Conservation (phyloP, 176 grass and related monocot genomes). For the Puccinellia tenuiflora region DNA sequence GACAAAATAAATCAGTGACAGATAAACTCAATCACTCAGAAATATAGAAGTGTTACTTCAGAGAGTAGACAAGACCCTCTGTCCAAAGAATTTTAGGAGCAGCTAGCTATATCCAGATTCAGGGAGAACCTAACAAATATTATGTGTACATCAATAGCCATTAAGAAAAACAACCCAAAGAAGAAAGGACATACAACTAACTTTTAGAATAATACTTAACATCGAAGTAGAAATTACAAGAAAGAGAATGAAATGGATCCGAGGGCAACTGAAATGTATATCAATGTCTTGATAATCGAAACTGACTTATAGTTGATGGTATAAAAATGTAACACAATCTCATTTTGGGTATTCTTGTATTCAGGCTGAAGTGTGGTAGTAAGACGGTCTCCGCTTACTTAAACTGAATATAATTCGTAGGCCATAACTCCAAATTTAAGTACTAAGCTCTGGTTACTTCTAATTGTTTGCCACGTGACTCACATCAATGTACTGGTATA, state of each 20-base stretch:
- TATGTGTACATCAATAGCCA: not conserved
- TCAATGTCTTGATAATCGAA: not conserved
- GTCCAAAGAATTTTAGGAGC: conserved; percentile 89
- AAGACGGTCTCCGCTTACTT: conserved; percentile 15
- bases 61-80: conserved; percentile 39
- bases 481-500: not conserved
- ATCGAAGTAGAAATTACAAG: not conserved
- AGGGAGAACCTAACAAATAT: conserved; percentile 69
- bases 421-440: not conserved
- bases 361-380: conserved; percentile 15
- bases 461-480: not conserved
- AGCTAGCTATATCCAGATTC: conserved; percentile 96
- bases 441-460: not conserved
- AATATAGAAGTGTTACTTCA: conserved; percentile 23
- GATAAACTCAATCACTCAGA: conserved; percentile 10
- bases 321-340: not conserved
- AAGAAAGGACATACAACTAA: conserved; percentile 7
- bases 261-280: not conserved
- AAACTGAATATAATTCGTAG: conserved; percentile 16
- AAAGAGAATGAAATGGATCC: not conserved
- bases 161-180: conserved; percentile 2
- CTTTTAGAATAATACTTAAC: not conserved
- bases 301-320: not conserved
- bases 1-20: conserved; percentile 24
- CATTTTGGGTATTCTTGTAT: not conserved